Percentiles rank a stretch among this genome's conserved stretches.
phyloP scores from a whole-genome alignment of 805 yeast genomes.

The Lipomyces kockii region DNA sequence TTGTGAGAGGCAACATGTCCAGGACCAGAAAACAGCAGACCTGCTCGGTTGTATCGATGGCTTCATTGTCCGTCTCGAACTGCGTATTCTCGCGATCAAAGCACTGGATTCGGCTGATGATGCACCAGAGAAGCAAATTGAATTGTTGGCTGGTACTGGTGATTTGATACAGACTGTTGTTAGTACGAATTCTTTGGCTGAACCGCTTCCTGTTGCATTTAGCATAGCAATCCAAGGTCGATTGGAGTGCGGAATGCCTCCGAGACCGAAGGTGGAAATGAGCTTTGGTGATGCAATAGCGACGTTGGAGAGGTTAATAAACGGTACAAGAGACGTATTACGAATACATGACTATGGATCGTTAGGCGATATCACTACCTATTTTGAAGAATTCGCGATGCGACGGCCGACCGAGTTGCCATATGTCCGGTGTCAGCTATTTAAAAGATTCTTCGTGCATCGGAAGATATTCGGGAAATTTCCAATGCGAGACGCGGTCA shows the following conservation, averaged over 20 bases:
- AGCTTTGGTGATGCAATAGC: conserved; percentile 13
- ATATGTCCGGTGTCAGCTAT: conserved; percentile 25
- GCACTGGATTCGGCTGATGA: background rate
- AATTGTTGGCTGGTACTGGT: background rate
- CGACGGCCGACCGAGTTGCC: conserved; percentile 26
- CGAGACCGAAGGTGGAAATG: conserved; percentile 20
- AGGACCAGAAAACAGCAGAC: background rate
- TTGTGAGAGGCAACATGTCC: background rate
- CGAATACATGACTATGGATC: conserved; percentile 12
- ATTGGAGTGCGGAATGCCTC: conserved; percentile 34
- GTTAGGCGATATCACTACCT: conserved; percentile 22
- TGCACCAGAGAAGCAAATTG: background rate
- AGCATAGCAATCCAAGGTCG: conserved; percentile 34
- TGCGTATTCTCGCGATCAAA: background rate
- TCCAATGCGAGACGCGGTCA: conserved; percentile 17
- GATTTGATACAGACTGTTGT: background rate
- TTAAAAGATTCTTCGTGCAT: conserved; percentile 5
- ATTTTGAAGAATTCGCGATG: conserved; percentile 17
- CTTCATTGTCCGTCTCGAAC: conserved; percentile 1
- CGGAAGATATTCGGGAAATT: conserved; percentile 16
- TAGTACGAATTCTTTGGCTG: conserved; percentile 11
- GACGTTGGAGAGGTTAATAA: background rate
- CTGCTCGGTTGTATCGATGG: background rate
- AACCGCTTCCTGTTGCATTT: conserved; percentile 22
- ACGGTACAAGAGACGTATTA: conserved; percentile 9